A percentile compares a stretch with the other conserved stretches of the same genome.
phyloP scores from a whole-genome alignment of 441 rosid species.

The Pelargonium myrrhifolium region DNA sequence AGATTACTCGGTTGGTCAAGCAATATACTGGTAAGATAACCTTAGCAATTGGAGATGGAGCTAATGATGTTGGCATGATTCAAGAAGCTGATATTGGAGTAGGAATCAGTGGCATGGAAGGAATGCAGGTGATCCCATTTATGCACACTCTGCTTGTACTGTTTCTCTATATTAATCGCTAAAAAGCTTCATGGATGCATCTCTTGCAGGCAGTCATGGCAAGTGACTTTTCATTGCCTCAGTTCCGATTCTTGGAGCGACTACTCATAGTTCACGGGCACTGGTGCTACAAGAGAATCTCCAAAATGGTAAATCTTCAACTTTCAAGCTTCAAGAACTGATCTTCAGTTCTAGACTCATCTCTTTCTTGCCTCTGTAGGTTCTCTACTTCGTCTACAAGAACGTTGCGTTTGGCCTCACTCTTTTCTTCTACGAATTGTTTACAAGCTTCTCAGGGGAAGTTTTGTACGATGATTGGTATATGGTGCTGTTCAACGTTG shows the following conservation, averaged over 20 bases:
- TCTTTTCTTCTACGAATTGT: slow-evolving; percentile 64
- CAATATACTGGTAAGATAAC: slow-evolving; percentile 57
- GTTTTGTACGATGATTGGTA: slow-evolving; percentile 61
- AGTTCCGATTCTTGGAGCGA: slow-evolving; percentile 74
- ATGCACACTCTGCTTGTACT: not conserved
- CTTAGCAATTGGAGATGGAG: slow-evolving; percentile 86
- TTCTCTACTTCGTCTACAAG: slow-evolving; percentile 69
- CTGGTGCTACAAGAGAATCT: slow-evolving; percentile 93
- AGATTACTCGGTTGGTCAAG: slow-evolving; percentile 55
- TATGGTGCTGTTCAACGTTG: slow-evolving; percentile 55
- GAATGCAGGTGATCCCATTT: slow-evolving; percentile 65
- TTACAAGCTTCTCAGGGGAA: slow-evolving; percentile 56
- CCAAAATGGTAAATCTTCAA: slow-evolving; percentile 59
- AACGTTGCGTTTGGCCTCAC: slow-evolving; percentile 71
- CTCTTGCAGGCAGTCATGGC: slow-evolving; percentile 81
- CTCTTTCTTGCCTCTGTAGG: slow-evolving; percentile 23
- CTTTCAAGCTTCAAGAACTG: not conserved
- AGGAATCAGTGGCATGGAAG: slow-evolving; percentile 89
- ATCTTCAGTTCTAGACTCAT: slow-evolving; percentile 11
- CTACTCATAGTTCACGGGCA: slow-evolving; percentile 89
- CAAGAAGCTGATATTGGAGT: slow-evolving; percentile 95
- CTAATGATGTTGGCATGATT: slow-evolving; percentile 95
- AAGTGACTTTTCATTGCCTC: slow-evolving; percentile 81
- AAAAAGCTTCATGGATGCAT: not conserved
- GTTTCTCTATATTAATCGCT: too few relatives aligned